These are phyloP conservation scores for Verticillium longisporum DNA, from an alignment of 2,329 filamentous ascomycete genomes.

Conservation along the genomic window DNA sequence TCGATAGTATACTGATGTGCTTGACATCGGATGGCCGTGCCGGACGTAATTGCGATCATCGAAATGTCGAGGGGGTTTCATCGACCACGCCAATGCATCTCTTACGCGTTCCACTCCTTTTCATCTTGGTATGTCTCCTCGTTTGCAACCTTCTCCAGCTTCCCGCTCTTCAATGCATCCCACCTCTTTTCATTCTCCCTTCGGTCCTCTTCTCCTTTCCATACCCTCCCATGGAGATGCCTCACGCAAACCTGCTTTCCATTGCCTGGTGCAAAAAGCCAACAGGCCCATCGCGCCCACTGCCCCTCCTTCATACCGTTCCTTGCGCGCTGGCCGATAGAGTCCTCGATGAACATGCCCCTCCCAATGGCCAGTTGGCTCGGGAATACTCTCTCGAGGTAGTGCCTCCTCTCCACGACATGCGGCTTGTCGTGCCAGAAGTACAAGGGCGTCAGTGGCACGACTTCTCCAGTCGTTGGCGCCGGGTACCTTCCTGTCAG, in stretches of 20 bases:
- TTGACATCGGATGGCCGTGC: neutral
- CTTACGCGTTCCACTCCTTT: neutral
- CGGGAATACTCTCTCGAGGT: constrained; percentile 42
- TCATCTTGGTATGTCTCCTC: neutral
- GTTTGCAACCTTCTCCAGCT: neutral
- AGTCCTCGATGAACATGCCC: constrained; percentile 51
- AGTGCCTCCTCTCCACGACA: constrained; percentile 40
- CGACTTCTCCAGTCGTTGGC: constrained; percentile 5
- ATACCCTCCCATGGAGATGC: constrained; percentile 45
- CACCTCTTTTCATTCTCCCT: neutral
- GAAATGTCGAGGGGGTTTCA: neutral
- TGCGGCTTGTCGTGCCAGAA: constrained; percentile 56
- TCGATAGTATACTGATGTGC: neutral
- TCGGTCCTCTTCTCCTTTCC: constrained; percentile 32
- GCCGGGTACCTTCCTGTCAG: constrained; percentile 15
- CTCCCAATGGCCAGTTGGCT: constrained; percentile 40
- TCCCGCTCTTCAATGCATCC: neutral
- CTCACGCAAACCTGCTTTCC: constrained; percentile 37
- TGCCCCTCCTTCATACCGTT: constrained; percentile 47
- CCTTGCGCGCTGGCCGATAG: constrained; percentile 46
- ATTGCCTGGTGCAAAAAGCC: constrained; percentile 45
- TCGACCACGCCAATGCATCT: neutral
- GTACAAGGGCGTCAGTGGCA: constrained; percentile 48
- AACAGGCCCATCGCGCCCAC: constrained; percentile 47
- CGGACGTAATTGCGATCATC: neutral